Percentiles rank a stretch among this genome's conserved stretches.
Conservation (phyloP, 192 early-diverging fungal genomes). For the Cetraspora pellucida region DNA sequence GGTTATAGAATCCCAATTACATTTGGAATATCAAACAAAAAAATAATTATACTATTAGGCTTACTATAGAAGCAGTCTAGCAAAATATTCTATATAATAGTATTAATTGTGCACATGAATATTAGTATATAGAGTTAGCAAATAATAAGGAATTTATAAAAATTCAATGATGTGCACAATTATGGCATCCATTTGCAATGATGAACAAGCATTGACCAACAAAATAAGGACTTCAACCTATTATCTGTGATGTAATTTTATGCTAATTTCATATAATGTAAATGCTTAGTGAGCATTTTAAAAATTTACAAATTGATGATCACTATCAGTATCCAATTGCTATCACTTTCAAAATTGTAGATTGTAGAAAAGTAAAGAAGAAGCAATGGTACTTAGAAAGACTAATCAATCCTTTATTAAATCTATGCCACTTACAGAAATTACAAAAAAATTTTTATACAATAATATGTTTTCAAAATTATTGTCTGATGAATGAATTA, state of each 20-base stretch:
- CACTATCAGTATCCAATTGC: background rate
- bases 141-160: background rate
- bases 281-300: background rate
- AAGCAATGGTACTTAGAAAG: background rate
- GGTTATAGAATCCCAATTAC: too few relatives aligned
- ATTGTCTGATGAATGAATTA: background rate
- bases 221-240: background rate
- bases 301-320: background rate
- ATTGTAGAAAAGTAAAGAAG: background rate
- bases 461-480: background rate
- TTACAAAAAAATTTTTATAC: background rate
- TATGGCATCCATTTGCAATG: background rate
- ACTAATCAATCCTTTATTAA: slow-evolving; percentile 4
- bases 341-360: background rate
- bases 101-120: background rate
- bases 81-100: background rate
- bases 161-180: background rate
- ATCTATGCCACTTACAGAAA: background rate
- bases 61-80: background rate
- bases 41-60: background rate
- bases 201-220: background rate
- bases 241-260: background rate
- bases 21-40: background rate
- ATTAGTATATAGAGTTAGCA: background rate
- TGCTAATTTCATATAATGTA: slow-evolving; percentile 14